A percentile compares a stretch with the other conserved stretches of the same genome.
Evolutionary conservation across 164 flowering plant species (phyloP).

Genomic region (Dillenia suffruticosa): DNA sequence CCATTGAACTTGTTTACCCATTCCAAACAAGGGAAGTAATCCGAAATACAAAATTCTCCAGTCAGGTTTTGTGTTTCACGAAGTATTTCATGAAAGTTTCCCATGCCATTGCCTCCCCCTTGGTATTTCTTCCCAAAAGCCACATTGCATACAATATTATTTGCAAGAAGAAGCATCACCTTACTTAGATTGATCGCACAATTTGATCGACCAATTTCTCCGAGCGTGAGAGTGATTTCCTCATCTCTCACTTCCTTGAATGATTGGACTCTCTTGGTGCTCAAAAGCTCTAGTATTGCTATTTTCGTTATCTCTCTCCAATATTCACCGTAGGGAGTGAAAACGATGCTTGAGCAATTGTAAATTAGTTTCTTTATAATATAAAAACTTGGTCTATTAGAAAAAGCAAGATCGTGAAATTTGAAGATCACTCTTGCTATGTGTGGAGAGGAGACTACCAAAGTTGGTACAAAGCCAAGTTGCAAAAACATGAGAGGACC

Average conservation of each 20-base stretch:
- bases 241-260: constrained; percentile 19
- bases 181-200: constrained; percentile 16
- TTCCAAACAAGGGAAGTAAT: constrained; percentile 31
- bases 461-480: no score
- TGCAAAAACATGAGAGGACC: no score
- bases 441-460: no score
- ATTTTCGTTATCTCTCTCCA: constrained; percentile 19
- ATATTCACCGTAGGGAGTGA: constrained; percentile 12
- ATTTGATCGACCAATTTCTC: constrained; percentile 3
- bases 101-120: constrained; percentile 6
- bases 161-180: constrained; percentile 1
- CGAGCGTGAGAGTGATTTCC: constrained; percentile 15
- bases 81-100: constrained; percentile 11
- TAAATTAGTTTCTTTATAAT: background rate
- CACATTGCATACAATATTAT: constrained; percentile 16
- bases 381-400: background rate
- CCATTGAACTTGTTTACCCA: constrained; percentile 42
- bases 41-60: constrained; percentile 22
- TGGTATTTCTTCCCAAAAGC: constrained; percentile 23
- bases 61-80: constrained; percentile 12
- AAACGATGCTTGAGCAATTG: constrained; percentile 1
- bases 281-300: constrained; percentile 12
- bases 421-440: no score
- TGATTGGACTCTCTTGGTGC: constrained; percentile 10
- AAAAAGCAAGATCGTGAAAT: constrained; percentile 6